These are phyloP conservation scores for Cercophora newfieldiana DNA, from an alignment of 495 filamentous ascomycete species.

Conservation along the genomic window DNA sequence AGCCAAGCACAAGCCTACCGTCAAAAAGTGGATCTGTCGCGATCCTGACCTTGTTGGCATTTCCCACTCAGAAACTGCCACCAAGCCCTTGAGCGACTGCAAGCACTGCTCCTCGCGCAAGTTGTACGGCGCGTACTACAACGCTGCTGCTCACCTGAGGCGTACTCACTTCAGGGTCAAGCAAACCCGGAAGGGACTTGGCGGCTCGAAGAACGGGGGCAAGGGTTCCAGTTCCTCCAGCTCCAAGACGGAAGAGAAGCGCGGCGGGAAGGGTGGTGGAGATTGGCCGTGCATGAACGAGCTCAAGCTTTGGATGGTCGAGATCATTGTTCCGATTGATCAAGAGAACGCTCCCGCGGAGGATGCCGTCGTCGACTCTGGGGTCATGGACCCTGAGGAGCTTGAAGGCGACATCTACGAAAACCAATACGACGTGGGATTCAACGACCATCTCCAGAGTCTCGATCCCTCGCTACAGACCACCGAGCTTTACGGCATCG, in stretches of 20 bases:
- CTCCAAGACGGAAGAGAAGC: constrained; percentile 50
- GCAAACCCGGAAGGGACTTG: constrained; percentile 43
- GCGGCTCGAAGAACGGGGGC: constrained; percentile 35
- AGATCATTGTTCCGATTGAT: constrained; percentile 54
- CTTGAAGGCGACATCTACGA: constrained; percentile 29
- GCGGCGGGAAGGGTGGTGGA: constrained; percentile 82
- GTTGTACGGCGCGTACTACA: neutral
- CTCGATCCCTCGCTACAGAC: constrained; percentile 15
- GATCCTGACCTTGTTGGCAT: constrained; percentile 31
- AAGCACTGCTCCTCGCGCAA: neutral
- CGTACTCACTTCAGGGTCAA: constrained; percentile 70
- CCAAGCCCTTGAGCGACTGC: neutral
- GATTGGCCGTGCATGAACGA: constrained; percentile 79
- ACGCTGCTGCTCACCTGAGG: neutral
- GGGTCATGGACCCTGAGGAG: constrained; percentile 35
- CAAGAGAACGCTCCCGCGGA: constrained; percentile 23
- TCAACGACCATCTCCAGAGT: constrained; percentile 21
- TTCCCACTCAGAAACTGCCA: neutral
- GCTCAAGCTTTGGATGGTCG: constrained; percentile 79
- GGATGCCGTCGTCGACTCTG: constrained; percentile 26
- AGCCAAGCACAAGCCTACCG: constrained; percentile 69
- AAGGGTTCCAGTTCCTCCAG: constrained; percentile 39
- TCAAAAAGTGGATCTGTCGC: constrained; percentile 78
- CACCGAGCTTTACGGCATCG: constrained; percentile 26
- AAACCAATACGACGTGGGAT: constrained; percentile 28